Conservation (phyloP, 1,139 yeast species). For the Magnusiomyces magnusii region DNA sequence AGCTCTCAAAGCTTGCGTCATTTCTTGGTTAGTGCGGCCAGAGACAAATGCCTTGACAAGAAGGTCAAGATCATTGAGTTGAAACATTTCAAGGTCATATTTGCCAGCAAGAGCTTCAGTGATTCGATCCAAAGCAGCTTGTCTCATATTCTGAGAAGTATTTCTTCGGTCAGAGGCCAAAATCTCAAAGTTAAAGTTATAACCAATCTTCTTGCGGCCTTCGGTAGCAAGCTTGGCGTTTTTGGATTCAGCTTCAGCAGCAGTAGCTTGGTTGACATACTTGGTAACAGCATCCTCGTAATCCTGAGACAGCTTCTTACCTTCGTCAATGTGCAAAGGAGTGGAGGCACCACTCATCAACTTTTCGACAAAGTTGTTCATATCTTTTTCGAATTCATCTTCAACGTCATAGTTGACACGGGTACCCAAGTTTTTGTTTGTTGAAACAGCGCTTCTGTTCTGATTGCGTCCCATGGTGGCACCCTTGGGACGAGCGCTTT, state of each 20-base stretch:
- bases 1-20: slow-evolving; percentile 29
- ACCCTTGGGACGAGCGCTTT: slow-evolving; percentile 6
- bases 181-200: slow-evolving; percentile 26
- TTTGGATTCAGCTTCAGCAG: slow-evolving; percentile 5
- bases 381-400: slow-evolving; percentile 6
- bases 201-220: slow-evolving; percentile 20
- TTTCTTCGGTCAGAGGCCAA: slow-evolving; percentile 29
- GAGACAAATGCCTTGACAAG: slow-evolving; percentile 26
- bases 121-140: slow-evolving; percentile 29
- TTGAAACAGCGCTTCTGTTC: slow-evolving; percentile 1
- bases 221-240: slow-evolving; percentile 5
- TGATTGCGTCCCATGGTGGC: slow-evolving; percentile 2
- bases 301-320: background rate
- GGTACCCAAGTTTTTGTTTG: background rate
- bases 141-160: slow-evolving; percentile 30
- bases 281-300: background rate
- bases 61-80: slow-evolving; percentile 20
- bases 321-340: background rate
- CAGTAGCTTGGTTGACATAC: background rate
- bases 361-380: slow-evolving; percentile 7
- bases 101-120: slow-evolving; percentile 26
- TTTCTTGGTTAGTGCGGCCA: slow-evolving; percentile 30
- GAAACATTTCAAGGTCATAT: slow-evolving; percentile 30
- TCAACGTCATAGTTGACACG: slow-evolving; percentile 1
- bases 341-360: slow-evolving; percentile 1